Evolutionary conservation across 257 asterid species (phyloP), one percentile per base, ranked within the genome.

Genomic region (Apocynum venetum): DNA sequence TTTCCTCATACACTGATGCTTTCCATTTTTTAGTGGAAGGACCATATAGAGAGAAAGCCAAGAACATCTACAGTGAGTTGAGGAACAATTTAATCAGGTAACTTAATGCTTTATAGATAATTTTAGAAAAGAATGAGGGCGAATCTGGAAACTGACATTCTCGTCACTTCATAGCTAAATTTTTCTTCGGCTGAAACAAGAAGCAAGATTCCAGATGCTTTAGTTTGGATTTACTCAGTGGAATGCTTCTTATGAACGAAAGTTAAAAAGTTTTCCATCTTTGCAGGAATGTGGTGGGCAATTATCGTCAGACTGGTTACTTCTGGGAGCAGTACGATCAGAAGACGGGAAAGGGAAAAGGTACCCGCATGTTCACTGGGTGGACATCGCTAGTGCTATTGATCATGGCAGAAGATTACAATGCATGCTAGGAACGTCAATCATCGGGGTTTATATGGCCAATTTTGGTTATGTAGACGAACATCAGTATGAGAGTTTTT

Each of bases 281-380:
- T 47, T 80, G 80, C 91, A 96, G 99, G 88, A 96, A 91, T 82
- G 96, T 96, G 52, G 94, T 89, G 14, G 74, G 53, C 64, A 96
- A 91, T 87, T 93, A 93, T 81, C 77, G 88, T 48, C 77, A 88
- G 83, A 96, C 88, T 20, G 97, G 99, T 80, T 91, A 76, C 79
- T 70, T 96, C 63, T 96, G 98, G 99, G 99, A 96, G 80, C 99
- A 96, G 79, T 96, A 90, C 79, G 99, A 96, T 82, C 98, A 89
- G 80, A 89, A 83, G 89, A 91, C 88, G 55, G 98, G 97, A 46
- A 93, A 93, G 79, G 99, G 99, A 14, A 90, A 93, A 87, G 99
- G 99, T 35, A 89, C 99, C 0, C 93, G 93, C 59, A 70, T 86
- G 56, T 93, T 96, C 78, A 93, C 97, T 8, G 98, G 97, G 57